Percentiles rank a stretch among this genome's conserved stretches.
Conservation (phyloP, 768 basidiomycete species). For the Leccinum barrowsii region DNA sequence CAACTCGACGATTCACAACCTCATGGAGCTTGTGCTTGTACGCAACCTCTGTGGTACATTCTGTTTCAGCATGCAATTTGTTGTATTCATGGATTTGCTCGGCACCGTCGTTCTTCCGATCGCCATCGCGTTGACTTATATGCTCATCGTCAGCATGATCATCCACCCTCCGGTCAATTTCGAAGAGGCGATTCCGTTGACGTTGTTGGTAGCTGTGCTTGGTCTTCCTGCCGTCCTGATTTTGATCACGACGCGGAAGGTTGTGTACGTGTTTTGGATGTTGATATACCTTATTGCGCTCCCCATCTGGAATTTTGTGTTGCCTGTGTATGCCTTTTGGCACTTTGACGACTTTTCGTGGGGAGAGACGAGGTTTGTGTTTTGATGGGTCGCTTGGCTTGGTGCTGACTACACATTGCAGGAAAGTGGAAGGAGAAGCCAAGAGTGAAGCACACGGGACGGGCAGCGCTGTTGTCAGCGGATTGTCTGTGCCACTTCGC, state of each 20-base stretch:
- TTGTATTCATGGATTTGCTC: constrained; percentile 95
- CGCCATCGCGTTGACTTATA: constrained; percentile 88
- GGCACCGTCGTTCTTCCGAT: constrained; percentile 92
- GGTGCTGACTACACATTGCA: constrained; percentile 32
- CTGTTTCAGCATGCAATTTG: constrained; percentile 99
- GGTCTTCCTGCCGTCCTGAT: constrained; percentile 93
- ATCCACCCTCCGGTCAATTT: constrained; percentile 80
- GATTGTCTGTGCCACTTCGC: constrained; percentile 78
- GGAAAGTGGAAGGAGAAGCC: constrained; percentile 91
- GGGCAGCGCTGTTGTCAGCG: constrained; percentile 49
- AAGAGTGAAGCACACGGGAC: constrained; percentile 77
- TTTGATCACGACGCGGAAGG: constrained; percentile 88
- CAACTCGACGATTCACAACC: constrained; percentile 98
- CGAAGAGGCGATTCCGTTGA: constrained; percentile 89
- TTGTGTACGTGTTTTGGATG: constrained; percentile 99
- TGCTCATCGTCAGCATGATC: constrained; percentile 78
- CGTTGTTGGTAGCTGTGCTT: constrained; percentile 85
- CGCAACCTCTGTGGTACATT: constrained; percentile 98
- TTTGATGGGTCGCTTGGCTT: neutral
- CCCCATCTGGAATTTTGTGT: constrained; percentile 93
- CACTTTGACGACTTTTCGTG: constrained; percentile 99
- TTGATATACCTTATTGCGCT: constrained; percentile 87
- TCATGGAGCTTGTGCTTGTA: constrained; percentile 97
- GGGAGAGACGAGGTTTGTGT: constrained; percentile 90
- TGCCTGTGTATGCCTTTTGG: constrained; percentile 97